phyloP scores from a whole-genome alignment of 306 rosid species.

The Fagus sylvatica region DNA sequence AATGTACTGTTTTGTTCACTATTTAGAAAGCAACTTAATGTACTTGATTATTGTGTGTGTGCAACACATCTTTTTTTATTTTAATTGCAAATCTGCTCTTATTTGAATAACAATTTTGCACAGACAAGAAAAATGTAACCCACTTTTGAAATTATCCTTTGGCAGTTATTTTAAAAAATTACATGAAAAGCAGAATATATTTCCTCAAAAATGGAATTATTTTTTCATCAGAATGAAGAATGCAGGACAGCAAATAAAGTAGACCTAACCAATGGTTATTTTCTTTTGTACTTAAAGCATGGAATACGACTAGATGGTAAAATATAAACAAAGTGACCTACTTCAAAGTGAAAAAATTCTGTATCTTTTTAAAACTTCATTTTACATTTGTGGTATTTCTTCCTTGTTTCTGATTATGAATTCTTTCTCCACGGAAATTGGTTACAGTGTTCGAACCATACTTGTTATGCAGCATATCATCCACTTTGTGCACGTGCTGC shows the following conservation, averaged over 20 bases:
- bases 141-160: not conserved
- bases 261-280: not conserved
- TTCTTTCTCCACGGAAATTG: constrained; percentile 1
- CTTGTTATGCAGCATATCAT: constrained; percentile 94
- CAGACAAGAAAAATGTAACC: not conserved
- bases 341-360: not conserved
- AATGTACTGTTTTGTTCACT: not conserved
- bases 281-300: not conserved
- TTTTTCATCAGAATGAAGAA: not conserved
- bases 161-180: not conserved
- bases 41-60: not conserved
- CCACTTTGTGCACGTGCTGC: constrained; percentile 99
- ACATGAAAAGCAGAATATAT: not conserved
- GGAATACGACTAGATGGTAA: not conserved
- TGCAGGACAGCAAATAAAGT: not conserved
- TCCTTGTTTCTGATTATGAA: not conserved
- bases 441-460: constrained; percentile 85
- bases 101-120: not conserved
- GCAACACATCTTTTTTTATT: not conserved
- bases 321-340: not conserved
- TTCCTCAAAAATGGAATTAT: not conserved
- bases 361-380: not conserved
- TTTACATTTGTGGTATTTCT: constrained; percentile 11
- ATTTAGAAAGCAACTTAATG: not conserved
- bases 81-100: not conserved